Base-by-base conservation (phyloP, 1,284 basidiomycete genomes). In the Naganishia sp. region DNA sequence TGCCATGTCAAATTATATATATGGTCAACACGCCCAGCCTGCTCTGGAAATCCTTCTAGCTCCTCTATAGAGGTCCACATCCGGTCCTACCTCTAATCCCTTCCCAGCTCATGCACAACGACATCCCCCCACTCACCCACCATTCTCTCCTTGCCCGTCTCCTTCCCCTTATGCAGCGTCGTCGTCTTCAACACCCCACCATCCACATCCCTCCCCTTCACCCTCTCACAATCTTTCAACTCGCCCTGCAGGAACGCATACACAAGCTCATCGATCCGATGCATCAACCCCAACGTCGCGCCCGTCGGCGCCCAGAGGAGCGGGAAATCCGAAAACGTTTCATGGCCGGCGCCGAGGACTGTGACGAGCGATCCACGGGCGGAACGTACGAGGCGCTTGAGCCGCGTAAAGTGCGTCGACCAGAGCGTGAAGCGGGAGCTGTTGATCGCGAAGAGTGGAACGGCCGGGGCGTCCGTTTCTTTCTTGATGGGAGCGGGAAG, bases 391-490 rank as follows among this genome's bases (percentile, higher is more conserved):
- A 87, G 76, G 28, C 81, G 80, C 70, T 82, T 70, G 57, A 90
- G 76, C 23, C 84, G 79, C n/a, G 79, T 75, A 73, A 88, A 90
- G 73, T 90, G 88, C 52, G 83, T 82, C 56, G 83, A 83, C 89
- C 89, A 90, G 7, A 89, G 79, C 1, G 88, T 89, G 72, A 90
- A 91, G 0, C 77, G 81, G 72, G 89, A 85, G 39, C 88, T 88
- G 73, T 89, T 90, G 72, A 91, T 85, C 10, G 90, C 60, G 33
- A 67, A 28, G 16, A 67, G 9, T 13, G 66, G 66, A 0, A 67
- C 60, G 72, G 77, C 72, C 50, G 85, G 7, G 83, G 63, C 70
- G 72, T 81, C 52, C 72, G 71, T 13, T 60, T 65, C 21, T 63
- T 57, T 16, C 68, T 60, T 57, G 1, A 70, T 65, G 6, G 85